phyloP scores from a whole-genome alignment of 2,329 filamentous ascomycete genomes.

The Fusarium liriodendri region DNA sequence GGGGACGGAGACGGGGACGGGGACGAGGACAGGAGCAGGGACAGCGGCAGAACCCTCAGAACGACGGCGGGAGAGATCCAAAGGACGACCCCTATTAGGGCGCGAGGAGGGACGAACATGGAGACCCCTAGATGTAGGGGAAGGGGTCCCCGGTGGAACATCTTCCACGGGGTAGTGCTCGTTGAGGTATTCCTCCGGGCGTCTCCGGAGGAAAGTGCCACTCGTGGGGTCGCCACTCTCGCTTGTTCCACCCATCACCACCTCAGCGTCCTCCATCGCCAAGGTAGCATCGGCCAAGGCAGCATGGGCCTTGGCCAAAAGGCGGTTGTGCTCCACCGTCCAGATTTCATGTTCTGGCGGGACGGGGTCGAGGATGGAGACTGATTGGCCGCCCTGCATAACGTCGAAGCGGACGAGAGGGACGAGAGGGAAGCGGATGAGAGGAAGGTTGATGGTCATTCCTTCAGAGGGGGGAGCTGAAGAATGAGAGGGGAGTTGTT shows the following conservation, averaged over 20 bases:
- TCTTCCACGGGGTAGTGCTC: neutral
- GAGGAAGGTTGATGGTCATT: neutral
- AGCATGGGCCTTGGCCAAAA: neutral
- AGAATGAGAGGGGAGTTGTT: neutral
- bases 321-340: neutral
- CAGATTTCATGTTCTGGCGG: neutral
- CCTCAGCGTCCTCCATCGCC: neutral
- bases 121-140: neutral
- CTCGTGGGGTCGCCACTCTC: no score
- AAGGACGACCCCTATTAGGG: neutral
- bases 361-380: neutral
- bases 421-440: no score
- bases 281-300: neutral
- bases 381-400: neutral
- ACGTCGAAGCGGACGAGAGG: neutral
- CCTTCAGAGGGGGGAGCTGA: neutral
- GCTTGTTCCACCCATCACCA: neutral
- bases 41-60: neutral
- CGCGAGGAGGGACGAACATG: neutral
- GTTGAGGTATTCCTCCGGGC: neutral
- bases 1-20: no score
- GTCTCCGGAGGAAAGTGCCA: neutral
- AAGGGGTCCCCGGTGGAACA: neutral
- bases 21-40: no score
- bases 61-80: neutral